Evolutionary conservation across 2,329 filamentous ascomycete genomes (phyloP), one percentile per base, ranked within the genome.

Genomic region (Sphaceloma murrayae): DNA sequence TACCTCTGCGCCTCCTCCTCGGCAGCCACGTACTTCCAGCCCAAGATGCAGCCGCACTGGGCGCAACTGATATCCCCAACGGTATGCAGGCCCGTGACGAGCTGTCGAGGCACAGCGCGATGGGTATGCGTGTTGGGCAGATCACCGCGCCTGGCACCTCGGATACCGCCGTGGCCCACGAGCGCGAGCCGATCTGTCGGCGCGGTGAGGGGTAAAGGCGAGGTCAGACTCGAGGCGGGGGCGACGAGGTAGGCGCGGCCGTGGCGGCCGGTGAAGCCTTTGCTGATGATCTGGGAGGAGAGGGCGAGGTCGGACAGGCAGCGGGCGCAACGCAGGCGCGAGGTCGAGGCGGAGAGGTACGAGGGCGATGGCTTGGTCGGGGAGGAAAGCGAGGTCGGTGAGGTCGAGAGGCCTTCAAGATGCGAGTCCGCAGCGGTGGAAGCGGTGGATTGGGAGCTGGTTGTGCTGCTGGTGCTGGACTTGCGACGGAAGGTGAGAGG

Each of bases 21-120:
- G 0, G 77, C 77, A 14, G 69, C 67, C 17, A 80, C 69, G 53
- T 80, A 80, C 58, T 80, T 80, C 77, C 77, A 80, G 2, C 77
- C 77, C 14, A 80, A 54, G 26, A 76, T 67, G 44, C 56, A 69
- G 2, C 69, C 73, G 49, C 77, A 80, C 34, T 68, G 65, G 3
- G 64, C 59, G 53, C 77, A 80, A 50, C 62, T 69, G 32, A 80
- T 70, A 48, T 80, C 77, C 46, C 68, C 68, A 5, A 80, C 77
- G 0, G 74, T 78, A 51, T 80, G 77, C 6, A 70, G 68, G 34
- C 77, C 77, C 2, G 77, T 80, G 29, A 80, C 76, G 1, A 80
- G 65, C 51, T 78, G 72, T 2, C 77, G 62, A 10, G 74, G 66
- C 0, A 76, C 70, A 6, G 76, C 64, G 38, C 68, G 70, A 53